phyloP scores from a whole-genome alignment of 257 asterid species.

The Pogostemon cablin region DNA sequence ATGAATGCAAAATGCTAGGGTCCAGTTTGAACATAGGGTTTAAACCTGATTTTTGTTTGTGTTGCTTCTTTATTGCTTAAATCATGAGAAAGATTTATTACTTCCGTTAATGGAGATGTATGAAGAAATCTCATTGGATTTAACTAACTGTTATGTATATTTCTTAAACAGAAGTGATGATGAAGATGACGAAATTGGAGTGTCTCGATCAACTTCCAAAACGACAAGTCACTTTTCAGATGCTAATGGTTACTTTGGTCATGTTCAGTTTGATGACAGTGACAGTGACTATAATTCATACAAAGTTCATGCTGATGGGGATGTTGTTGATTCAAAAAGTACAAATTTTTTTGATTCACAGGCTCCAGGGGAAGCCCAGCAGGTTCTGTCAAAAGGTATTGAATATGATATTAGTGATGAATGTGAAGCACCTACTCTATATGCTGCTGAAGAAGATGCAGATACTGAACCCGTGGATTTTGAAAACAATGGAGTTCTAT shows the following conservation, averaged over 20 bases:
- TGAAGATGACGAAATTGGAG: constrained; percentile 73
- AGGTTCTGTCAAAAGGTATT: constrained; percentile 41
- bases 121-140: neutral
- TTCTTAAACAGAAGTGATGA: constrained; percentile 67
- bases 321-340: constrained; percentile 51
- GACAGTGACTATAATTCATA: constrained; percentile 52
- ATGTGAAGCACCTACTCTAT: constrained; percentile 68
- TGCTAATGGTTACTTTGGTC: constrained; percentile 56
- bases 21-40: constrained; percentile 24
- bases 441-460: constrained; percentile 61
- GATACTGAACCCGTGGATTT: constrained; percentile 77
- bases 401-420: constrained; percentile 66
- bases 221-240: constrained; percentile 46
- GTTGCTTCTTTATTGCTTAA: constrained; percentile 4
- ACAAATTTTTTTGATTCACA: constrained; percentile 49
- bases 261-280: constrained; percentile 53
- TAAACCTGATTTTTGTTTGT: constrained; percentile 24
- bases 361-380: constrained; percentile 54
- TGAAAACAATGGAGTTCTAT: constrained; percentile 83
- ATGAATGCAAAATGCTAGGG: neutral
- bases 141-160: constrained; percentile 23
- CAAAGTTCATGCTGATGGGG: constrained; percentile 69
- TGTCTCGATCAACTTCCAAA: constrained; percentile 49
- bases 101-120: neutral
- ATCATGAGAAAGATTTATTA: too few species aligned